Conservation (phyloP, 2,329 filamentous ascomycete species). For the Cladosporium sp. region DNA sequence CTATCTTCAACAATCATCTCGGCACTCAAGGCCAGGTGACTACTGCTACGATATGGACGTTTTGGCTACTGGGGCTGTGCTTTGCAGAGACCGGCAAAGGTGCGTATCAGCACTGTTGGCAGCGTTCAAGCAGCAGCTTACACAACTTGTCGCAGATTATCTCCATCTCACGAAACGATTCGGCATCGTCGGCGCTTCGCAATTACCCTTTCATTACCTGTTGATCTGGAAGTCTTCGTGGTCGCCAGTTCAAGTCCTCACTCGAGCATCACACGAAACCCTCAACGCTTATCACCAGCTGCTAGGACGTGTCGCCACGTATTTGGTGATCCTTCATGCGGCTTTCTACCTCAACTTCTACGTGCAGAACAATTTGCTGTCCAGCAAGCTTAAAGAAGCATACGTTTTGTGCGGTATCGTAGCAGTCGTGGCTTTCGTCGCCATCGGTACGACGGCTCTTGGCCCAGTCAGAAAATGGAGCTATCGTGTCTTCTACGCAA, state of each 20-base stretch:
- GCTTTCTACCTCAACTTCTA: constrained; percentile 54
- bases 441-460: constrained; percentile 45
- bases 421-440: constrained; percentile 40
- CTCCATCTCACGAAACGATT: constrained; percentile 58
- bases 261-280: constrained; percentile 48
- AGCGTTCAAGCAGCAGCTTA: not conserved
- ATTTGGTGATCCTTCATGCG: constrained; percentile 48
- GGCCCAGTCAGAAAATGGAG: constrained; percentile 40
- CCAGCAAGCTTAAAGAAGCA: constrained; percentile 48
- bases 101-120: constrained; percentile 22
- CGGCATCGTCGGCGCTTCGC: constrained; percentile 53
- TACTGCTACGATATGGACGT: constrained; percentile 42
- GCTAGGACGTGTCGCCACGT: constrained; percentile 48
- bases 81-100: constrained; percentile 49
- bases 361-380: constrained; percentile 43
- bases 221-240: constrained; percentile 48
- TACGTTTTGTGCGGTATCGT: constrained; percentile 53
- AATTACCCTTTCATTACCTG: constrained; percentile 54
- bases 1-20: constrained; percentile 29
- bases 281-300: constrained; percentile 54
- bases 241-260: constrained; percentile 46
- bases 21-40: constrained; percentile 49
- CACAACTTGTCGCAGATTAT: constrained; percentile 45
- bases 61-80: constrained; percentile 47
- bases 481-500: constrained; percentile 51